Conservation (phyloP, 345 rosid species). For the Pseudoturritis turrita region DNA sequence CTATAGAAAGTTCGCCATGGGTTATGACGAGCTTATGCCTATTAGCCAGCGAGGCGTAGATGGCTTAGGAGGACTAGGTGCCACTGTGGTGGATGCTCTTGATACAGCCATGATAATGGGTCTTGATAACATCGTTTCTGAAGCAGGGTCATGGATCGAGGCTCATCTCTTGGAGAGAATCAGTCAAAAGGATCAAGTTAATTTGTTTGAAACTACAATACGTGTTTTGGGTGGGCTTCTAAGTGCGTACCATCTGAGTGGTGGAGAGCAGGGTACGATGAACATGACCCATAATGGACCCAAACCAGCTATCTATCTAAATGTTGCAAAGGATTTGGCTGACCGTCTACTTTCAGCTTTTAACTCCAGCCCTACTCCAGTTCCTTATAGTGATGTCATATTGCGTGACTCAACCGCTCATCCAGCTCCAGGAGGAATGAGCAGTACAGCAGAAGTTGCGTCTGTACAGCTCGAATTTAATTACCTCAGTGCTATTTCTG, state of each 20-base stretch:
- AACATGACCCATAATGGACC: constrained; percentile 51
- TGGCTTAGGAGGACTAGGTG: constrained; percentile 97
- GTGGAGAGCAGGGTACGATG: constrained; percentile 53
- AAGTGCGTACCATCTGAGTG: constrained; percentile 96
- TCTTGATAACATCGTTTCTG: constrained; percentile 66
- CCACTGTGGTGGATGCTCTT: constrained; percentile 92
- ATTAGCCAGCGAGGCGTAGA: constrained; percentile 64
- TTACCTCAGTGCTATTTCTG: constrained; percentile 80
- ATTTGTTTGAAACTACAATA: constrained; percentile 95
- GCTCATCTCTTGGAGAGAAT: constrained; percentile 73
- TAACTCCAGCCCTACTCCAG: constrained; percentile 72
- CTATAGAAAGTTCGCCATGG: constrained; percentile 82
- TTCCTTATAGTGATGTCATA: constrained; percentile 83
- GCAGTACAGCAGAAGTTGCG: constrained; percentile 94
- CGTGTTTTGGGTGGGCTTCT: constrained; percentile 95
- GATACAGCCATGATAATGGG: constrained; percentile 99
- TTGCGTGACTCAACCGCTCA: constrained; percentile 70
- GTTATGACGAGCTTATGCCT: constrained; percentile 94
- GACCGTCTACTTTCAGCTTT: constrained; percentile 87
- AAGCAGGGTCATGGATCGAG: constrained; percentile 88
- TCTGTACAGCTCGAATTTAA: constrained; percentile 95
- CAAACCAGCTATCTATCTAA: constrained; percentile 67
- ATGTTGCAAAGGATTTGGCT: constrained; percentile 74
- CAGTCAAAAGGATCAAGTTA: constrained; percentile 85
- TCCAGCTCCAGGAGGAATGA: constrained; percentile 83